Conservation (phyloP, 164 flowering plant species). For the Liriodendron chinense region DNA sequence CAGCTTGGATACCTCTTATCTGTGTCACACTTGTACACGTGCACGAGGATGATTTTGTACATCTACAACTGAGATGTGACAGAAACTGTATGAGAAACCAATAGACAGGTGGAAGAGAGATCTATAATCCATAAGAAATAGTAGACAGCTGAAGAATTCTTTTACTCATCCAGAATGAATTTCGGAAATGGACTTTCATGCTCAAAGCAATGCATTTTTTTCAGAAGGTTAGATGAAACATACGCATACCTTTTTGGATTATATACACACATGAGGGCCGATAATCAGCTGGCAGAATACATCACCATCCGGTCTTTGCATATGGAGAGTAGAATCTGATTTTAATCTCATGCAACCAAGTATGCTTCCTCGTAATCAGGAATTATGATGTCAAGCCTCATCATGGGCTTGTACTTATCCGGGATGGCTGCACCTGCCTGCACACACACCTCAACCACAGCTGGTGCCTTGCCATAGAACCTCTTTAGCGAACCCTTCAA, state of each 20-base stretch:
- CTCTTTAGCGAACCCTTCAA: slow-evolving; percentile 54
- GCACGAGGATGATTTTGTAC: no score
- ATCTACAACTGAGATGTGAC: no score
- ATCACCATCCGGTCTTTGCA: neutral
- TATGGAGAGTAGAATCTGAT: neutral
- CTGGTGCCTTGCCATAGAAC: slow-evolving; percentile 91
- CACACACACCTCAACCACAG: slow-evolving; percentile 80
- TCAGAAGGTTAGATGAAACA: neutral
- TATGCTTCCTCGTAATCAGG: slow-evolving; percentile 72
- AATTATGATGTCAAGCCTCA: slow-evolving; percentile 89
- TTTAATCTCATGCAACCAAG: slow-evolving; percentile 46
- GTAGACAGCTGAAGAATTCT: neutral
- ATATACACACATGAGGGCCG: neutral
- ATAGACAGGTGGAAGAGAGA: neutral
- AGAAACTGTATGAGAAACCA: neutral
- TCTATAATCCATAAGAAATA: neutral
- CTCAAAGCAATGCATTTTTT: neutral
- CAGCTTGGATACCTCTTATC: no score
- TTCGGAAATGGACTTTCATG: neutral
- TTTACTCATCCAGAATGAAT: neutral
- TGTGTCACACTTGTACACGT: no score
- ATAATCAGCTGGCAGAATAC: neutral
- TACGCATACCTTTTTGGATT: neutral
- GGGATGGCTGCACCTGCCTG: slow-evolving; percentile 85
- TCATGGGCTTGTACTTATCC: slow-evolving; percentile 69